Evolutionary conservation across 2,329 filamentous ascomycete genomes (phyloP).

Genomic region (Neoarthrinium moseri): DNA sequence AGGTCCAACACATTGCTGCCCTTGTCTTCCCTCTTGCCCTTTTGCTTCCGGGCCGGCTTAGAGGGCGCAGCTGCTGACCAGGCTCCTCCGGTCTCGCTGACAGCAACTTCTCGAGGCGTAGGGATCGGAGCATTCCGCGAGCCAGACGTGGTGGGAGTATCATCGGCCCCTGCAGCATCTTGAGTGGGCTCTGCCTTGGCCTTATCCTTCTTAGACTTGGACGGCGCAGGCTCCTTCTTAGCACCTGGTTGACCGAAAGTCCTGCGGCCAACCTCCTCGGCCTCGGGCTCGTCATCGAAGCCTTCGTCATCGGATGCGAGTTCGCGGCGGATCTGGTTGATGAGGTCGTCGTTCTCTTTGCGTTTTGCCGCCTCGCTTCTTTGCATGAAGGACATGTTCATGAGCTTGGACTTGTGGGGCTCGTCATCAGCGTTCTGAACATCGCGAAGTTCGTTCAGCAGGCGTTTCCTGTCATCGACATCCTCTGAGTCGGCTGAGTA

Average conservation of each 20-base stretch:
- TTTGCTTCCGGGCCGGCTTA: slow-evolving; percentile 22
- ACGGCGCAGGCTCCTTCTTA: slow-evolving; percentile 23
- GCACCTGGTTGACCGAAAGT: slow-evolving; percentile 57
- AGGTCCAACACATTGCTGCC: slow-evolving; percentile 25
- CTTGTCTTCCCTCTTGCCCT: slow-evolving; percentile 21
- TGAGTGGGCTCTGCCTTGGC: slow-evolving; percentile 1
- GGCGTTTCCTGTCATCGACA: slow-evolving; percentile 42
- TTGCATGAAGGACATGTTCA: slow-evolving; percentile 92
- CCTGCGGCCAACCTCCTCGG: slow-evolving; percentile 65
- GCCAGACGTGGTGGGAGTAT: slow-evolving; percentile 16
- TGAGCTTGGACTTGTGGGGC: slow-evolving; percentile 64
- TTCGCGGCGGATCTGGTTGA: slow-evolving; percentile 68
- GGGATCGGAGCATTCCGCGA: background rate
- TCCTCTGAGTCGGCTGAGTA: slow-evolving; percentile 58
- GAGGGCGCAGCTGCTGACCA: slow-evolving; percentile 25
- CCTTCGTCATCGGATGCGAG: slow-evolving; percentile 62
- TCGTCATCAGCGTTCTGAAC: slow-evolving; percentile 45
- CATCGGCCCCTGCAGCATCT: background rate
- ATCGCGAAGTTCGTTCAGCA: slow-evolving; percentile 48
- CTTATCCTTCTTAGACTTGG: slow-evolving; percentile 23
- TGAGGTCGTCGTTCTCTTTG: slow-evolving; percentile 76
- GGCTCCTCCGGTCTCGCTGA: slow-evolving; percentile 22
- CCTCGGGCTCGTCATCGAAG: slow-evolving; percentile 50
- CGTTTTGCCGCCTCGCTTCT: slow-evolving; percentile 78
- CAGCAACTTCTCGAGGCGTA: background rate